Conservation (phyloP, 163 green algal species). For the Chloroidium sp. region DNA sequence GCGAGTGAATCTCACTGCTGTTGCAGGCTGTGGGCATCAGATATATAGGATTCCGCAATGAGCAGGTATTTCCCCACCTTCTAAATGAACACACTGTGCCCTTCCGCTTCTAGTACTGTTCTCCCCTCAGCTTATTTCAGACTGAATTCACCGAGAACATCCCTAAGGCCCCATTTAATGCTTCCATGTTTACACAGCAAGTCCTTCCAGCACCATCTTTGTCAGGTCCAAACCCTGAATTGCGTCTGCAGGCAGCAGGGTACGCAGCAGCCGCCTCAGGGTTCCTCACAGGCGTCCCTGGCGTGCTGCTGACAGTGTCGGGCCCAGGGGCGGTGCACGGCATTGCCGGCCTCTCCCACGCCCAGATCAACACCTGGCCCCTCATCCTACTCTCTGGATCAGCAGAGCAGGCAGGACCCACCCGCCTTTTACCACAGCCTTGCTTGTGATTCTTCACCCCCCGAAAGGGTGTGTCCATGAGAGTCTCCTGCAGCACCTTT, state of each 20-base stretch:
- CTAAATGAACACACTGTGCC: too few species aligned
- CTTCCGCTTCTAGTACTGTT: too few species aligned
- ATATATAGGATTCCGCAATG: constrained; percentile 59
- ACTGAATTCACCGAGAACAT: too few species aligned
- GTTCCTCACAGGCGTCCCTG: constrained; percentile 62
- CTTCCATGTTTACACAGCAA: too few species aligned
- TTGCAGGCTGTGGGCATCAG: constrained; percentile 57
- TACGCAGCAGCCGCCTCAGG: constrained; percentile 63
- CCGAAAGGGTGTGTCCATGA: too few species aligned
- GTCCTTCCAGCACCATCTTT: too few species aligned
- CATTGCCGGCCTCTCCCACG: constrained; percentile 61
- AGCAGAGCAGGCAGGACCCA: constrained; percentile 25
- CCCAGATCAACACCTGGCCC: constrained; percentile 68
- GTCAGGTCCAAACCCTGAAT: constrained; percentile 49
- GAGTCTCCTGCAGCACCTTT: too few species aligned
- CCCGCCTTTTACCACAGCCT: too few species aligned
- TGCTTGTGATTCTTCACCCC: too few species aligned
- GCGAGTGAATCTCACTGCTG: background rate
- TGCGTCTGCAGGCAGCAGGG: constrained; percentile 38
- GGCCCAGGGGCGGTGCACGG: constrained; percentile 68
- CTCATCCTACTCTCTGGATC: constrained; percentile 66
- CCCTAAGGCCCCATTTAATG: too few species aligned
- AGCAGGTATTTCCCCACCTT: constrained; percentile 3
- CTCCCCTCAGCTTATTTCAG: too few species aligned
- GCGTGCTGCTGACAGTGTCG: constrained; percentile 71